These are phyloP conservation scores for Prunus campanulata DNA, from an alignment of 306 rosid species.

Conservation along the genomic window DNA sequence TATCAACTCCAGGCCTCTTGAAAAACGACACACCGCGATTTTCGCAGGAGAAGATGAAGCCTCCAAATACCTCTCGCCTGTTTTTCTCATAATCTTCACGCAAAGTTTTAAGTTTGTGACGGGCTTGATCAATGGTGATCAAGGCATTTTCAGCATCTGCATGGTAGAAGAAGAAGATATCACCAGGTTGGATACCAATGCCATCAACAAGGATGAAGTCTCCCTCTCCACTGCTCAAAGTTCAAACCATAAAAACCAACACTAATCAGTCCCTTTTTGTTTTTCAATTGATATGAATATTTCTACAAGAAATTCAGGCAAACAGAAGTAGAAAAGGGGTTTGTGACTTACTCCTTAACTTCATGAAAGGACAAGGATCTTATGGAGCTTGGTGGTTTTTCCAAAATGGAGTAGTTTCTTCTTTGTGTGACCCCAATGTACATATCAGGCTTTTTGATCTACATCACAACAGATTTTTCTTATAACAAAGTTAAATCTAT, in stretches of 20 bases:
- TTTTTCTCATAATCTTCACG: neutral
- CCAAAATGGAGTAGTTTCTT: constrained; percentile 9
- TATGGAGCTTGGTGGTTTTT: neutral
- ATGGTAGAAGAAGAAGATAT: constrained; percentile 35
- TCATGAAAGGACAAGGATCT: constrained; percentile 19
- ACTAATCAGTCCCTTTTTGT: neutral
- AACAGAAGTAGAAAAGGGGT: neutral
- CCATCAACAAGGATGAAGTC: constrained; percentile 24
- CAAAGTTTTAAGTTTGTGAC: constrained; percentile 4
- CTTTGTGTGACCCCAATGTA: constrained; percentile 32
- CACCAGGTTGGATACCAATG: constrained; percentile 22
- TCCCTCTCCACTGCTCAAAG: constrained; percentile 21
- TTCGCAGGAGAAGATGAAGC: constrained; percentile 28
- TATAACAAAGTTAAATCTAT: neutral
- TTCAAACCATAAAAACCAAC: neutral
- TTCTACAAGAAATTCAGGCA: neutral
- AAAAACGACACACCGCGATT: constrained; percentile 25
- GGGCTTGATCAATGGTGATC: constrained; percentile 4
- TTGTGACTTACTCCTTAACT: constrained; percentile 25
- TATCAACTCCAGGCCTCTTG: constrained; percentile 11
- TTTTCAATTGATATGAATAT: too few species aligned
- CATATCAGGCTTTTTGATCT: constrained; percentile 21
- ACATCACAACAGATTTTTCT: neutral
- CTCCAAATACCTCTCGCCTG: constrained; percentile 22
- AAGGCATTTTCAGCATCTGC: constrained; percentile 28